These are phyloP conservation scores for Heracleum sosnowskyi DNA, from an alignment of 129 eudicot genomes.

Conservation along the genomic window DNA sequence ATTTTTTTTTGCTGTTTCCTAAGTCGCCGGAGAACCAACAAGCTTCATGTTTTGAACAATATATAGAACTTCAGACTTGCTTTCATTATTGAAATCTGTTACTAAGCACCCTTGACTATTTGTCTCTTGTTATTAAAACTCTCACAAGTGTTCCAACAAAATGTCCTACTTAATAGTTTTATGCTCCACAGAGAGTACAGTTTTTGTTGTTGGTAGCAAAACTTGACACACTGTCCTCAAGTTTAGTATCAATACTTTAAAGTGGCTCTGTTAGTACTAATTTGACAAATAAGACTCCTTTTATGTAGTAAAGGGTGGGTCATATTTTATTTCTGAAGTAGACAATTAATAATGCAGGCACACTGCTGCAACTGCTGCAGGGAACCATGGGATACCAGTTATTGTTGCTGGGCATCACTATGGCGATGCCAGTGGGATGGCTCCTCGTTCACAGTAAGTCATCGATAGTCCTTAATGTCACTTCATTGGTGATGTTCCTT, in stretches of 20 bases:
- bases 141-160: neutral
- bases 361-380: constrained; percentile 92
- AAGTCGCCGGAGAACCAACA: neutral
- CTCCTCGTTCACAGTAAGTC: constrained; percentile 96
- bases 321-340: neutral
- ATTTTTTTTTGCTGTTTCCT: neutral
- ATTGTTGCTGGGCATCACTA: constrained; percentile 82
- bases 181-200: neutral
- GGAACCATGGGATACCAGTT: constrained; percentile 94
- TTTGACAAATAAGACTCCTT: neutral
- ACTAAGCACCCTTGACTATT: neutral
- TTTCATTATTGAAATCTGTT: no score
- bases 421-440: constrained; percentile 99
- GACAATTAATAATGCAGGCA: constrained; percentile 47
- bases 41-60: neutral
- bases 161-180: neutral
- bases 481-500: neutral
- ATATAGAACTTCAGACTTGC: neutral
- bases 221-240: neutral
- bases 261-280: neutral
- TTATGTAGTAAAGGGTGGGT: neutral
- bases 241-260: neutral
- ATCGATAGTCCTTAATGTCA: neutral
- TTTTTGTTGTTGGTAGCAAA: no score
- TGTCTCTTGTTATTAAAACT: no score